phyloP scores from a whole-genome alignment of 106 monocot genomes.

The Apostasia ramifera region DNA sequence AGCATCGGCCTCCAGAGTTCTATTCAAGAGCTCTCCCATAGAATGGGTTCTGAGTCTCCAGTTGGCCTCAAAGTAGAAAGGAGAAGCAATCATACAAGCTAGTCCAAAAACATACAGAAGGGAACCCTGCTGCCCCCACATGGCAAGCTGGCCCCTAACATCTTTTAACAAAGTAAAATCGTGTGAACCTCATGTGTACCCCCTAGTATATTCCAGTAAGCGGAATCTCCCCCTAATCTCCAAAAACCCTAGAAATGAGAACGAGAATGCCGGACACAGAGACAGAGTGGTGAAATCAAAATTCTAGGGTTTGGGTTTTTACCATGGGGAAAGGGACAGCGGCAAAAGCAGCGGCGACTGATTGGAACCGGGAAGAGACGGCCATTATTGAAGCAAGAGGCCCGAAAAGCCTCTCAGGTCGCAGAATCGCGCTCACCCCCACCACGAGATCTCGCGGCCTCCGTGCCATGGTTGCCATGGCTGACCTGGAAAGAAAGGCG shows the following conservation, averaged over 20 bases:
- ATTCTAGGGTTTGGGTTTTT: background rate
- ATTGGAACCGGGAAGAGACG: background rate
- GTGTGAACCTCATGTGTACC: background rate
- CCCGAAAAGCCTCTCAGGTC: background rate
- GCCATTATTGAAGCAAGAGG: slow-evolving; percentile 6
- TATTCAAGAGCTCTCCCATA: background rate
- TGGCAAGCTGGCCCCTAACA: background rate
- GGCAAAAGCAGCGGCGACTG: background rate
- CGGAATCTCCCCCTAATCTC: background rate
- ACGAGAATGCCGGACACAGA: background rate
- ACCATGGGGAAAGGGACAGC: background rate
- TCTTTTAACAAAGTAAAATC: background rate
- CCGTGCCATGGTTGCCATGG: background rate
- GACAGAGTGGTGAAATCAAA: background rate
- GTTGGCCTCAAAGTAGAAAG: slow-evolving; percentile 3
- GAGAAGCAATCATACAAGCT: slow-evolving; percentile 6
- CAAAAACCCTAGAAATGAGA: too few relatives aligned
- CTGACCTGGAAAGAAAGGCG: slow-evolving; percentile 1
- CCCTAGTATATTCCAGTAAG: background rate
- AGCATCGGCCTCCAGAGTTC: background rate
- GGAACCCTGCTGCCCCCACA: background rate
- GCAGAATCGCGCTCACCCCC: background rate
- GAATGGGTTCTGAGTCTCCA: background rate
- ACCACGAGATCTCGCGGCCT: slow-evolving; percentile 6
- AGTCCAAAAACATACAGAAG: slow-evolving; percentile 4